A percentile compares a stretch with the other conserved stretches of the same genome.
Evolutionary conservation across 345 rosid genomes (phyloP).

Genomic region (Salix brachista): DNA sequence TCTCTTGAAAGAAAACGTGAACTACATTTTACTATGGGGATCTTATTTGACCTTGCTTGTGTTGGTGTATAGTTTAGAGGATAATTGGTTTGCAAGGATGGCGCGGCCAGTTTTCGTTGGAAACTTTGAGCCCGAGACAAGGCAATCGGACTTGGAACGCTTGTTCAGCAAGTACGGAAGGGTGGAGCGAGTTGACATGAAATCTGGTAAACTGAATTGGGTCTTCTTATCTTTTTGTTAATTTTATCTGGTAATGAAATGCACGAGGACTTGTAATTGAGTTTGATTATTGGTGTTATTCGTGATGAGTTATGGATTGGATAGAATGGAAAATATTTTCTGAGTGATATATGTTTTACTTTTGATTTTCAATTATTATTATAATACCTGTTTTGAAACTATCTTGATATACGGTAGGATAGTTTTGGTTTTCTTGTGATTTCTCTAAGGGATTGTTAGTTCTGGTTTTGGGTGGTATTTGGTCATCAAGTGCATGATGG

Average conservation of each 20-base stretch:
- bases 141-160: conserved; percentile 75
- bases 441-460: background rate
- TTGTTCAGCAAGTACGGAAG: conserved; percentile 71
- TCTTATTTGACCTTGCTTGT: background rate
- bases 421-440: background rate
- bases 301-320: background rate
- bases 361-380: background rate
- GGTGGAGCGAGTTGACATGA: conserved; percentile 81
- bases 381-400: background rate
- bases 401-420: background rate
- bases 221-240: background rate
- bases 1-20: background rate
- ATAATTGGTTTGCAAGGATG: background rate
- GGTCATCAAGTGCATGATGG: background rate
- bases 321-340: background rate
- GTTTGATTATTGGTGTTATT: background rate
- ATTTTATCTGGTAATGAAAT: background rate
- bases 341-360: background rate
- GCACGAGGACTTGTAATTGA: background rate
- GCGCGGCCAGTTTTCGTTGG: conserved; percentile 74
- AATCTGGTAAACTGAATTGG: conserved; percentile 58
- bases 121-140: conserved; percentile 76
- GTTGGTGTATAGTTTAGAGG: background rate
- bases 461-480: background rate
- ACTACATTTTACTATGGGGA: background rate